Percentiles rank a stretch among this genome's conserved stretches.
Evolutionary conservation across 495 filamentous ascomycete genomes (phyloP).

Genomic region (Podospora comata): DNA sequence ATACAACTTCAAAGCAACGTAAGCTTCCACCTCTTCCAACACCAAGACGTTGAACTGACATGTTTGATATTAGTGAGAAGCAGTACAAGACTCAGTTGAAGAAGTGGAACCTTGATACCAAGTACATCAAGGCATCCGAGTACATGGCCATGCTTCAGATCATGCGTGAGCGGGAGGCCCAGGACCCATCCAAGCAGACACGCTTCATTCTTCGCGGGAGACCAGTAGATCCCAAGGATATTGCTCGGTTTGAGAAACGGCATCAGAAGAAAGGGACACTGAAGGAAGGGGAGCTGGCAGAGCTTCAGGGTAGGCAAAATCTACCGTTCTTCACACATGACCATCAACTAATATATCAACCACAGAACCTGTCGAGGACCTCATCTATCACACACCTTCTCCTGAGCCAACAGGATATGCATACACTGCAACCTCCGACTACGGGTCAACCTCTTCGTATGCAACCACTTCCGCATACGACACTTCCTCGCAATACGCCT

Average conservation of each 20-base stretch:
- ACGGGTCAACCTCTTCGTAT: neutral
- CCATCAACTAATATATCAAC: neutral
- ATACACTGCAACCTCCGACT: neutral
- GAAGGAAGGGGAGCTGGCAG: slow-evolving; percentile 13
- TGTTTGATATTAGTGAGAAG: slow-evolving; percentile 26
- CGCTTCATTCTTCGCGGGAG: slow-evolving; percentile 34
- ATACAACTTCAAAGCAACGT: slow-evolving; percentile 39
- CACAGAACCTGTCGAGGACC: slow-evolving; percentile 29
- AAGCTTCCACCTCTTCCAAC: slow-evolving; percentile 2
- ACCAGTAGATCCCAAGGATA: slow-evolving; percentile 35
- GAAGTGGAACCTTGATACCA: slow-evolving; percentile 41
- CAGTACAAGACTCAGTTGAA: slow-evolving; percentile 42
- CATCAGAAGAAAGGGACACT: slow-evolving; percentile 33
- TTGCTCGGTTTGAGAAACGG: slow-evolving; percentile 37
- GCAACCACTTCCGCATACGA: neutral
- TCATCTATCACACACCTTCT: slow-evolving; percentile 27
- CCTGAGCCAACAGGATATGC: slow-evolving; percentile 15
- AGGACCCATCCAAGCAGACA: slow-evolving; percentile 32
- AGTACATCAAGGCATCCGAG: slow-evolving; percentile 39
- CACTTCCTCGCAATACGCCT: neutral
- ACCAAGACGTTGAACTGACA: neutral
- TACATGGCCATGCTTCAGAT: slow-evolving; percentile 40
- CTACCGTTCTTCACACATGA: neutral
- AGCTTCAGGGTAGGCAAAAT: slow-evolving; percentile 3
- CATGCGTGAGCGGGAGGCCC: slow-evolving; percentile 27